Evolutionary conservation across 352 stramenopile genomes (phyloP).

Genomic region (Thraustochytrium sp.): DNA sequence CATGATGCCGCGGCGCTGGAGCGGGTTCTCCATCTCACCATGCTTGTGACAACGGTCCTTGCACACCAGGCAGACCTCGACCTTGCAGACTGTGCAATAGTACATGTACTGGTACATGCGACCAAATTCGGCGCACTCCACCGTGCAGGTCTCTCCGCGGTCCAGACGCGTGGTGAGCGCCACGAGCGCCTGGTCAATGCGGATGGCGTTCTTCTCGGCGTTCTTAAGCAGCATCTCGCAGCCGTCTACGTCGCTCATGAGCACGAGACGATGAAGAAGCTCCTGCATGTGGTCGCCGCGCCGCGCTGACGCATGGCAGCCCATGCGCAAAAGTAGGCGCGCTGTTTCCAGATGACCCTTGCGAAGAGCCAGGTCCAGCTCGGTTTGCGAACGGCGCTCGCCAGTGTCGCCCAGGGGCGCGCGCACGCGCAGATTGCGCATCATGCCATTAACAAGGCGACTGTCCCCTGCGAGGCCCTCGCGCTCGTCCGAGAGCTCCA

Average conservation of each 20-base stretch:
- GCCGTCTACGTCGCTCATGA: slow-evolving; percentile 41
- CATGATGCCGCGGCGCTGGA: neutral
- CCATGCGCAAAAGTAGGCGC: slow-evolving; percentile 1
- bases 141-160: slow-evolving; percentile 35
- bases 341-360: neutral
- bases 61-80: slow-evolving; percentile 26
- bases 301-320: neutral
- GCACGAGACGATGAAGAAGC: slow-evolving; percentile 42
- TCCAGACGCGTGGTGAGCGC: slow-evolving; percentile 26
- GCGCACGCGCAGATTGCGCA: neutral
- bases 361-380: slow-evolving; percentile 15
- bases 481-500: neutral
- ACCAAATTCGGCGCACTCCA: slow-evolving; percentile 3
- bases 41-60: neutral
- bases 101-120: slow-evolving; percentile 34
- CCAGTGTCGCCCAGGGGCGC: neutral
- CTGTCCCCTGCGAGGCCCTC: neutral
- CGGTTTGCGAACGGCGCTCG: neutral
- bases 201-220: slow-evolving; percentile 24
- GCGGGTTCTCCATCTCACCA: neutral
- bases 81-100: neutral
- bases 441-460: neutral
- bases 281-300: slow-evolving; percentile 11
- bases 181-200: slow-evolving; percentile 24
- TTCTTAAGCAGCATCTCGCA: slow-evolving; percentile 20